Percentiles rank a stretch among this genome's conserved stretches.
Evolutionary conservation across 1,284 basidiomycete genomes (phyloP).

Genomic region (Irpex sp.): DNA sequence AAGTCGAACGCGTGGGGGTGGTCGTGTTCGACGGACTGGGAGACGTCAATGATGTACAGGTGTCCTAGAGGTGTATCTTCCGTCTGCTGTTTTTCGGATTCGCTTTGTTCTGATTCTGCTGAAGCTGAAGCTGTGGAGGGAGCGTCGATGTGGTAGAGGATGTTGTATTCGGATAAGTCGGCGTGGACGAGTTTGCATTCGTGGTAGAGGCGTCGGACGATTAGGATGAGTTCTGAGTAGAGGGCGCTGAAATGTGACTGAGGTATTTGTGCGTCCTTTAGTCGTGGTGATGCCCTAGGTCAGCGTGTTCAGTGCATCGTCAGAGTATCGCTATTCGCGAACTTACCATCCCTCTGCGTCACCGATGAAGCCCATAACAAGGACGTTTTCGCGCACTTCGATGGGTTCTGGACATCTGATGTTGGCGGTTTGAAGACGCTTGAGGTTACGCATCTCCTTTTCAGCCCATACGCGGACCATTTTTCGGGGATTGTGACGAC

Average conservation of each 20-base stretch:
- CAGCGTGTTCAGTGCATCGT: neutral
- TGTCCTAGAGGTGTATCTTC: conserved; percentile 37
- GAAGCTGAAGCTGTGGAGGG: neutral
- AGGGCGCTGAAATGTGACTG: conserved; percentile 52
- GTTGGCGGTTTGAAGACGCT: conserved; percentile 78
- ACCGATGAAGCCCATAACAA: conserved; percentile 95
- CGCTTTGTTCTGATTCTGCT: neutral
- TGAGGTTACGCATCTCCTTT: conserved; percentile 97
- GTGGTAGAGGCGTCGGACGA: conserved; percentile 84
- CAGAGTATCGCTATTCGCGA: neutral
- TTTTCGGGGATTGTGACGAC: conserved; percentile 91
- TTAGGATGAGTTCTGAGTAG: conserved; percentile 81
- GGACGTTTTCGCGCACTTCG: conserved; percentile 94
- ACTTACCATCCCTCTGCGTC: conserved; percentile 76
- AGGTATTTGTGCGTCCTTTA: conserved; percentile 84
- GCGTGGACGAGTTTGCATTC: conserved; percentile 95
- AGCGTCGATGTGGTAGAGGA: conserved; percentile 74
- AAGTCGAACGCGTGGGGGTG: conserved; percentile 97
- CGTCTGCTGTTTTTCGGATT: neutral
- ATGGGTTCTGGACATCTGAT: conserved; percentile 86
- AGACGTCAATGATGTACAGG: conserved; percentile 96
- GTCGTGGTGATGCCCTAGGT: conserved; percentile 79
- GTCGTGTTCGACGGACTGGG: conserved; percentile 98
- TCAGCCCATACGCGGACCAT: conserved; percentile 99
- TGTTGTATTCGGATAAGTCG: conserved; percentile 98